phyloP scores from a whole-genome alignment of 768 basidiomycete genomes.

The Tylopilus felleus region DNA sequence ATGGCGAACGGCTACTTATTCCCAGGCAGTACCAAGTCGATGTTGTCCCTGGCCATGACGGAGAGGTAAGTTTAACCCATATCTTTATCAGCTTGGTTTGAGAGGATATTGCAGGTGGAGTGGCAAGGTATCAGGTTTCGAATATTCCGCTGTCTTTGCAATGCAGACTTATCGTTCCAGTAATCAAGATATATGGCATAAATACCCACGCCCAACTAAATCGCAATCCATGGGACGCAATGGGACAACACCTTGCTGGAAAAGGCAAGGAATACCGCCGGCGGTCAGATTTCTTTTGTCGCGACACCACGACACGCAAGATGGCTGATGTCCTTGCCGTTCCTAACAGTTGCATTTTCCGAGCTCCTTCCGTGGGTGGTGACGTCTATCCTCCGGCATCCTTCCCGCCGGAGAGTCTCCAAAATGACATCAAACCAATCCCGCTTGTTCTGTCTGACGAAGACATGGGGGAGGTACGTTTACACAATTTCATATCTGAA shows the following conservation, averaged over 20 bases:
- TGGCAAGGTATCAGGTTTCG: constrained; percentile 33
- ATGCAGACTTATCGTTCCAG: constrained; percentile 22
- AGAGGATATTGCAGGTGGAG: constrained; percentile 31
- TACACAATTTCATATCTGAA: background rate
- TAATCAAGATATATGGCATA: constrained; percentile 48
- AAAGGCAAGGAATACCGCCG: constrained; percentile 52
- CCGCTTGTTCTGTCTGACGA: constrained; percentile 40
- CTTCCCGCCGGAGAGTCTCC: constrained; percentile 43
- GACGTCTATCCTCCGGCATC: constrained; percentile 48
- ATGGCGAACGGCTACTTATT: background rate
- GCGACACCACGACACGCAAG: background rate
- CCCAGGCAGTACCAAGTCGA: constrained; percentile 46
- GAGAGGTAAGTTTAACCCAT: constrained; percentile 19
- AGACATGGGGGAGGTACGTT: constrained; percentile 45
- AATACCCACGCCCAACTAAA: constrained; percentile 48
- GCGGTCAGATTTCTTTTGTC: constrained; percentile 34
- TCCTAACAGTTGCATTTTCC: constrained; percentile 43
- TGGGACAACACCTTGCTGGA: constrained; percentile 40
- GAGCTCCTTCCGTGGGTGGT: constrained; percentile 32
- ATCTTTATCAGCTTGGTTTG: background rate
- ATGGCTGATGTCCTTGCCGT: background rate
- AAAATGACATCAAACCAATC: constrained; percentile 10
- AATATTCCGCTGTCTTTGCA: background rate
- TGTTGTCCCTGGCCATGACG: constrained; percentile 39
- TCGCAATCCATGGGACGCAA: constrained; percentile 42